phyloP scores from a whole-genome alignment of 768 basidiomycete genomes.

The Russula sp. region DNA sequence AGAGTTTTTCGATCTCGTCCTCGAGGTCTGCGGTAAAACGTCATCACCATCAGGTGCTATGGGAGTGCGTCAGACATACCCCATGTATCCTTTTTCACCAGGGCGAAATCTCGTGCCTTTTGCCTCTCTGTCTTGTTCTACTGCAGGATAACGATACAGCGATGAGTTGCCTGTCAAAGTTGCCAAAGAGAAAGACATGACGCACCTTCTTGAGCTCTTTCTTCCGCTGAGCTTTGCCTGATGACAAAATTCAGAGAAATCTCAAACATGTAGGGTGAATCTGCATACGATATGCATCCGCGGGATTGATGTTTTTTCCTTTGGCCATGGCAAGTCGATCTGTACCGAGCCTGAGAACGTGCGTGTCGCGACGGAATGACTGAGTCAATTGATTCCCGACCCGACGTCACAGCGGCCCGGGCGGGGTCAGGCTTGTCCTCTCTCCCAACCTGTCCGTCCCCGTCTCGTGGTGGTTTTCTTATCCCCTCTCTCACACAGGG shows the following conservation, averaged over 20 bases:
- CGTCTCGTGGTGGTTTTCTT: slow-evolving; percentile 26
- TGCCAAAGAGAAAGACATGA: neutral
- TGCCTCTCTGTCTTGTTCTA: slow-evolving; percentile 87
- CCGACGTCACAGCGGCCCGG: neutral
- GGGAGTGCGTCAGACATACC: slow-evolving; percentile 38
- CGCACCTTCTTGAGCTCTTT: slow-evolving; percentile 93
- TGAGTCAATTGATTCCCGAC: slow-evolving; percentile 24
- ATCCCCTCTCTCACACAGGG: slow-evolving; percentile 32
- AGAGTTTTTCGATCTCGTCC: slow-evolving; percentile 67
- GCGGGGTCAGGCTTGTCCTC: slow-evolving; percentile 14
- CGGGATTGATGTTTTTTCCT: slow-evolving; percentile 82
- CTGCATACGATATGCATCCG: slow-evolving; percentile 81
- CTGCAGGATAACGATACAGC: slow-evolving; percentile 31
- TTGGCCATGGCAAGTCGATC: slow-evolving; percentile 74
- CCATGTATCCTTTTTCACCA: slow-evolving; percentile 90
- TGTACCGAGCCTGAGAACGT: neutral
- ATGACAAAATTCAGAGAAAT: neutral
- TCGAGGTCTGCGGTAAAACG: slow-evolving; percentile 53
- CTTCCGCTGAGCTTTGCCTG: slow-evolving; percentile 88
- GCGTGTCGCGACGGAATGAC: neutral
- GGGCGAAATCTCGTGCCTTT: slow-evolving; percentile 79
- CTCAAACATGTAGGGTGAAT: neutral
- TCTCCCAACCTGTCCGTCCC: slow-evolving; percentile 11
- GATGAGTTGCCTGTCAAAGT: neutral
- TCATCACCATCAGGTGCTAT: neutral